A percentile compares a stretch with the other conserved stretches of the same genome.
phyloP scores from a whole-genome alignment of 78 protist genomes.

The Dictyostelium brefeldianum region DNA sequence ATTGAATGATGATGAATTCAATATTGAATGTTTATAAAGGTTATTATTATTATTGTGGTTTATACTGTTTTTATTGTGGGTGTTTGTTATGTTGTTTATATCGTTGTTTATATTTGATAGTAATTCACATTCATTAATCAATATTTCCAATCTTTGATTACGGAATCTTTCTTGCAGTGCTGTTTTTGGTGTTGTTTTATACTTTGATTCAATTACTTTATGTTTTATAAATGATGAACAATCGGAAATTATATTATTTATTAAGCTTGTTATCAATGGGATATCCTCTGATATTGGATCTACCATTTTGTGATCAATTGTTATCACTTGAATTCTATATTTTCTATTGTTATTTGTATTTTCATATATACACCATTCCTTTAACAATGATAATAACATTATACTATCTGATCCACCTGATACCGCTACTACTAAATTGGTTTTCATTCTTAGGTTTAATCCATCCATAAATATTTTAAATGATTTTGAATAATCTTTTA shows the following conservation, averaged over 20 bases:
- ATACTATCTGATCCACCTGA: conserved; percentile 33
- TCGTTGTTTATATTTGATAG: too few relatives aligned
- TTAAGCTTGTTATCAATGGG: not conserved
- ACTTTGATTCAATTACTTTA: not conserved
- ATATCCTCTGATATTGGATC: not conserved
- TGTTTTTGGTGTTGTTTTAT: not conserved
- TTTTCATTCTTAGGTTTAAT: too few relatives aligned
- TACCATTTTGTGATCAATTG: not conserved
- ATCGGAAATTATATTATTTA: too few relatives aligned
- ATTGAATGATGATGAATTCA: not conserved
- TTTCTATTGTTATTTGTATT: not conserved
- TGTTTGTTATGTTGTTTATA: too few relatives aligned
- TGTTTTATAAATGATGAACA: not conserved
- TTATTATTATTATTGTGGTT: too few relatives aligned
- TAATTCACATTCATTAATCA: not conserved
- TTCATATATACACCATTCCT: not conserved
- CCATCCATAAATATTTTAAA: not conserved
- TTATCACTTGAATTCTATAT: not conserved
- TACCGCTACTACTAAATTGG: not conserved
- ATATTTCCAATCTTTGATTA: not conserved
- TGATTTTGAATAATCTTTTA: too few relatives aligned
- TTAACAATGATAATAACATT: not conserved
- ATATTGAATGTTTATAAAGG: too few relatives aligned
- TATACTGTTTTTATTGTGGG: too few relatives aligned
- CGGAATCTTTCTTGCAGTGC: not conserved